Conservation (phyloP, 2,329 filamentous ascomycete genomes). For the Fusarium denticulatum region DNA sequence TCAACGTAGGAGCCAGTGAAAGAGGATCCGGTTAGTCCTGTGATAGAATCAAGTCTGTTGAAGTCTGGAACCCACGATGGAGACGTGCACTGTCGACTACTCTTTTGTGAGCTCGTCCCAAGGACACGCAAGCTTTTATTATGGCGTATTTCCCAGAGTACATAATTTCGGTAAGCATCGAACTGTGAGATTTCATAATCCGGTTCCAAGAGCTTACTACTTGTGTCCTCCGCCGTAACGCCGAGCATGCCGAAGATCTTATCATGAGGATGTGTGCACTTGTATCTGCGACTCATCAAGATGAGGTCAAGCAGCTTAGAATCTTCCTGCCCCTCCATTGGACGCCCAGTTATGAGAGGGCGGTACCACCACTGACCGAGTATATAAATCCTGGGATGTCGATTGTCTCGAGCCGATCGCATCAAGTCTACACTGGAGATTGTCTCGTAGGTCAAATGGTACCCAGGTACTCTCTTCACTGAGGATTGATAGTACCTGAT, state of each 20-base stretch:
- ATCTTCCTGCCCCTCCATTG: rapidly evolving
- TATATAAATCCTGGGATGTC: background rate
- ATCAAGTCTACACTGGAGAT: background rate
- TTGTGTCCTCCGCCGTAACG: rapidly evolving
- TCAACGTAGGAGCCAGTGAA: no score
- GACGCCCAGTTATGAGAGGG: rapidly evolving
- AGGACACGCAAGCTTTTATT: background rate
- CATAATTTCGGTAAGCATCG: rapidly evolving
- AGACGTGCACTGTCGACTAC: rapidly evolving
- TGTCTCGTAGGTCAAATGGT: rapidly evolving
- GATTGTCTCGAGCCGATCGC: rapidly evolving
- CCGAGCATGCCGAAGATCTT: background rate
- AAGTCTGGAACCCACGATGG: background rate
- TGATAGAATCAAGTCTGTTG: rapidly evolving
- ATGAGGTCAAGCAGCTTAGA: rapidly evolving
- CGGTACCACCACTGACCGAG: rapidly evolving
- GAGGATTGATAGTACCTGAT: background rate
- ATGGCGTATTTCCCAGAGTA: rapidly evolving
- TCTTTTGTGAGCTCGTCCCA: background rate
- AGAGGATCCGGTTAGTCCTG: no score
- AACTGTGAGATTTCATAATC: rapidly evolving
- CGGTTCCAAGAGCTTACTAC: background rate
- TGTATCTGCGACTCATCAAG: background rate
- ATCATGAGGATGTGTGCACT: background rate
- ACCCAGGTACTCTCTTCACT: rapidly evolving